phyloP scores from a whole-genome alignment of 257 asterid species.

The Thymus quinquecostatus region DNA sequence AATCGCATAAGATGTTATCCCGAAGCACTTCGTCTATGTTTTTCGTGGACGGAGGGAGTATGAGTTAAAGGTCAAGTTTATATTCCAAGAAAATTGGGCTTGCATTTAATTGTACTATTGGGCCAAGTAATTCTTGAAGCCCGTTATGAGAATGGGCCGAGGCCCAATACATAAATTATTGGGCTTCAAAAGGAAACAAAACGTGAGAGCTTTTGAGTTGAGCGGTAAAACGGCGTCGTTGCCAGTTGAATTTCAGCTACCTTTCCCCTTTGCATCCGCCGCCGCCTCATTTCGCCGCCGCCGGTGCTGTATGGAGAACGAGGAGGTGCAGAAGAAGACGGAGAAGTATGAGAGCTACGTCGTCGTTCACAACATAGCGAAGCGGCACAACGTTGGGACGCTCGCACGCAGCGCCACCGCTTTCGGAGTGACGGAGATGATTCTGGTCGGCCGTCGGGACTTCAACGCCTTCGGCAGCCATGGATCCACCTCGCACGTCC shows the following conservation, averaged over 20 bases:
- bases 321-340: constrained; percentile 30
- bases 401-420: constrained; percentile 98
- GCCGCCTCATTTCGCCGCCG: constrained; percentile 24
- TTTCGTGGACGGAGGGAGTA: too few species aligned
- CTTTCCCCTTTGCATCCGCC: constrained; percentile 28
- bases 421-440: constrained; percentile 88
- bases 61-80: too few species aligned
- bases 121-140: too few species aligned
- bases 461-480: constrained; percentile 98
- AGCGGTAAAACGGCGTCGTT: constrained; percentile 35
- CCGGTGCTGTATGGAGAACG: constrained; percentile 46
- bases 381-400: constrained; percentile 98
- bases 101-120: too few species aligned
- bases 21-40: too few species aligned
- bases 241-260: too few species aligned
- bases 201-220: too few species aligned
- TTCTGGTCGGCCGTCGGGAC: constrained; percentile 87
- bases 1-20: too few species aligned
- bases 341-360: constrained; percentile 69
- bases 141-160: too few species aligned
- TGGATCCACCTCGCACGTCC: constrained; percentile 84
- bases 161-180: too few species aligned
- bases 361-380: constrained; percentile 90
- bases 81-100: too few species aligned
- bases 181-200: too few species aligned